phyloP scores from a whole-genome alignment of 352 stramenopile genomes.

The Phytophthora pini region DNA sequence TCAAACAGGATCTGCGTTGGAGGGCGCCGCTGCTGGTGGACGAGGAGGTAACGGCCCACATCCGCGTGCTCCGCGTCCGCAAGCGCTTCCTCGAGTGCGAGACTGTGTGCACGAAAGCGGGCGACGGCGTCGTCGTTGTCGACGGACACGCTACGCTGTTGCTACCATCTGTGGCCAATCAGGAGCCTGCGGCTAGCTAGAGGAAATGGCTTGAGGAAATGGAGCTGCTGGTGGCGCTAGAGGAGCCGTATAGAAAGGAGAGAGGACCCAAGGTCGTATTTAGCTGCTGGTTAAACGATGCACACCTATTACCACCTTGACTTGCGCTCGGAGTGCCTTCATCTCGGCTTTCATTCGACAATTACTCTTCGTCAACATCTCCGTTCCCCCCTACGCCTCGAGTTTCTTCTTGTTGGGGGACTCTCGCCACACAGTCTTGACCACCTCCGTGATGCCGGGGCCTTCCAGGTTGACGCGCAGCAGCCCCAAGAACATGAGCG shows the following conservation, averaged over 20 bases:
- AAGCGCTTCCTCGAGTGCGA: conserved; percentile 82
- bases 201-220: neutral
- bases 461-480: conserved; percentile 87
- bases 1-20: conserved; percentile 77
- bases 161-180: conserved; percentile 33
- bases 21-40: conserved; percentile 66
- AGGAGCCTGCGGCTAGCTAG: neutral
- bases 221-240: no score
- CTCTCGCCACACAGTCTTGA: conserved; percentile 89
- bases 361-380: conserved; percentile 4
- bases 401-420: conserved; percentile 71
- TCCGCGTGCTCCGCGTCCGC: conserved; percentile 63
- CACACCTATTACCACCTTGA: conserved; percentile 7
- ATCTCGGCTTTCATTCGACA: conserved; percentile 27
- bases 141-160: conserved; percentile 76
- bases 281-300: conserved; percentile 25
- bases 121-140: conserved; percentile 60
- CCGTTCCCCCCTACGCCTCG: conserved; percentile 31
- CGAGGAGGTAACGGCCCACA: conserved; percentile 62
- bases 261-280: conserved; percentile 11
- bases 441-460: conserved; percentile 83
- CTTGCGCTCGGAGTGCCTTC: conserved; percentile 23
- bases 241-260: no score
- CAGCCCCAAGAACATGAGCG: conserved; percentile 84
- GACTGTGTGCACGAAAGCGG: conserved; percentile 62